These are phyloP conservation scores for Pinus taeda DNA, from an alignment of 75 land plant species.

Conservation along the genomic window DNA sequence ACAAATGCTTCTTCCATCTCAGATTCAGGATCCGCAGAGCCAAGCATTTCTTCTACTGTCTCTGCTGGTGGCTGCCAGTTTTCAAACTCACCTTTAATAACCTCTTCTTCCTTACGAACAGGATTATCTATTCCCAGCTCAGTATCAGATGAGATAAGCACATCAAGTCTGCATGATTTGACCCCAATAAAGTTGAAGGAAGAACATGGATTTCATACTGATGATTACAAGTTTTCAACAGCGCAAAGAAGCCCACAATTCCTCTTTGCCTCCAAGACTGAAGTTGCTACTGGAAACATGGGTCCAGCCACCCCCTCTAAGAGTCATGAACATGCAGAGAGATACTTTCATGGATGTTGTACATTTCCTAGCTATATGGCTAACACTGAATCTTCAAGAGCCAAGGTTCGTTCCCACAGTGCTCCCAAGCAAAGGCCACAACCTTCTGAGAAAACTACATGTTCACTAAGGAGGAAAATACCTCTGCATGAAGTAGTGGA, in stretches of 20 bases:
- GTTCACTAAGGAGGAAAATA: constrained; percentile 46
- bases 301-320: constrained; percentile 57
- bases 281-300: constrained; percentile 26
- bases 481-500: constrained; percentile 23
- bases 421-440: constrained; percentile 75
- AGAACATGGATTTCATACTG: neutral
- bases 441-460: constrained; percentile 35
- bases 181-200: neutral
- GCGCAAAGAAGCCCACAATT: constrained; percentile 60
- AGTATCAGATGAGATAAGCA: constrained; percentile 1
- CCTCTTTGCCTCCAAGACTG: constrained; percentile 37
- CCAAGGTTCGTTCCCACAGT: constrained; percentile 74
- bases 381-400: constrained; percentile 68
- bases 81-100: neutral
- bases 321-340: constrained; percentile 41
- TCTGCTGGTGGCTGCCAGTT: neutral
- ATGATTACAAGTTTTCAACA: constrained; percentile 23
- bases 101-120: neutral
- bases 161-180: constrained; percentile 1
- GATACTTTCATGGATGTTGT: constrained; percentile 40
- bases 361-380: constrained; percentile 81
- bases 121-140: constrained; percentile 9
- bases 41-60: constrained; percentile 6
- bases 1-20: neutral
- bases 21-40: constrained; percentile 7